Percentiles rank a stretch among this genome's conserved stretches.
These are phyloP conservation scores for Suillus hirtellus DNA, from an alignment of 768 basidiomycete species.

Conservation along the genomic window DNA sequence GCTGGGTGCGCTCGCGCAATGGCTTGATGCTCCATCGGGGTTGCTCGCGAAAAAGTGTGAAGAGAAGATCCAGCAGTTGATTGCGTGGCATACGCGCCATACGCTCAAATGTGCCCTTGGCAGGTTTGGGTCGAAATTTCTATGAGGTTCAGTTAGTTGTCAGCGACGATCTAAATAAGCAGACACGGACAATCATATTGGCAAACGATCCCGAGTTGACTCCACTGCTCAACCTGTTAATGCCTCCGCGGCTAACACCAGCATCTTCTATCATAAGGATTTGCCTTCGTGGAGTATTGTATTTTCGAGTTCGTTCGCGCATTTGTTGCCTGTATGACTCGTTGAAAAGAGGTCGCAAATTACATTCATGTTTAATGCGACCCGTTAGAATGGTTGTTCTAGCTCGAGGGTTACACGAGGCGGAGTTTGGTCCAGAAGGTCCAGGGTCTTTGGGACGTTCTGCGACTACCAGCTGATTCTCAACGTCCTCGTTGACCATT, in stretches of 20 bases:
- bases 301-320: constrained; percentile 62
- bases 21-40: constrained; percentile 82
- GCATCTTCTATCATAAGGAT: constrained; percentile 77
- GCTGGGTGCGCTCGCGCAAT: constrained; percentile 77
- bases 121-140: constrained; percentile 67
- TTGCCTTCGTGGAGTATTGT: constrained; percentile 65
- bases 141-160: constrained; percentile 17
- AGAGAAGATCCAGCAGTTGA: constrained; percentile 83
- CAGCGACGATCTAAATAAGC: neutral
- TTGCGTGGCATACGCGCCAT: constrained; percentile 91
- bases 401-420: constrained; percentile 55
- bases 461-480: constrained; percentile 84
- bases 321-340: constrained; percentile 72
- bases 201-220: constrained; percentile 62
- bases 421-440: constrained; percentile 39
- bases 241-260: constrained; percentile 61
- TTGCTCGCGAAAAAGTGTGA: constrained; percentile 72
- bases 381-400: constrained; percentile 80
- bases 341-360: constrained; percentile 66
- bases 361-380: constrained; percentile 80
- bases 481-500: constrained; percentile 82
- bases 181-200: constrained; percentile 60
- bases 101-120: constrained; percentile 78
- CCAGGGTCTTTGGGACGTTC: constrained; percentile 71
- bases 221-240: constrained; percentile 80